Base-by-base conservation (phyloP, 2,329 filamentous ascomycete genomes). In the Dactylellina haptotyla region DNA sequence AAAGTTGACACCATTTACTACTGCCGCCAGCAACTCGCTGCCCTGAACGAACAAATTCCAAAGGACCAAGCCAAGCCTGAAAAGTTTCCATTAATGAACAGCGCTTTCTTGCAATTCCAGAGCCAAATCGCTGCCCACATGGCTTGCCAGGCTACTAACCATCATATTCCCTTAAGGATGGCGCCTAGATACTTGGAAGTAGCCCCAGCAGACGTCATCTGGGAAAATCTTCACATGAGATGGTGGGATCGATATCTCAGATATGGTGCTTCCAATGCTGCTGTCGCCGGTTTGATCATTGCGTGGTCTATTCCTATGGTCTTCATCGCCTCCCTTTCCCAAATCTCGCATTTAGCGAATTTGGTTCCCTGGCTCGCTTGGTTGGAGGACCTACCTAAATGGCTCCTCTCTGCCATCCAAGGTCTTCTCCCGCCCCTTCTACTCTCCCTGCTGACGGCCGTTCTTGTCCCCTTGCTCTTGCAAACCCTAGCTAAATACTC, bases 31-130 rank as follows among this genome's bases (percentile, higher is more conserved):
- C 90, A 98, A 80, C 81, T 99, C 26, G 93, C 95, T 16, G 87
- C 91, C 12, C 84, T 98, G 16, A 99, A 98, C 76, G 79, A 93
- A 58, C 93, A 98, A 79, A 97, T 99, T 61, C 93, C 97, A 77
- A 84, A 89, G 46, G 95, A 98, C 76, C 95, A 99, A 80, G 86
- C 89, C 59, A 85, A 95, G 53, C 90, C 91, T 0, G 93, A 97
- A 76, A 88, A 89, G 3, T 98, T 92, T 75, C 93, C 94, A 0
- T 82, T 93, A 50, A 96, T 97, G 93, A 97, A 91, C 78, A 97
- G 94, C 0, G 95, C 95, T 0, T 99, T 99, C 77, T 93, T 99
- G 74, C 95, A 99, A 80, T 99, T 99, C 85, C 97, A 99, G 79
- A 90, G 97, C 79, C 95, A 99, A 80, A 91, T 97, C 1, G 93